Conservation (phyloP, 345 rosid species). For the Orychophragmus violaceus region DNA sequence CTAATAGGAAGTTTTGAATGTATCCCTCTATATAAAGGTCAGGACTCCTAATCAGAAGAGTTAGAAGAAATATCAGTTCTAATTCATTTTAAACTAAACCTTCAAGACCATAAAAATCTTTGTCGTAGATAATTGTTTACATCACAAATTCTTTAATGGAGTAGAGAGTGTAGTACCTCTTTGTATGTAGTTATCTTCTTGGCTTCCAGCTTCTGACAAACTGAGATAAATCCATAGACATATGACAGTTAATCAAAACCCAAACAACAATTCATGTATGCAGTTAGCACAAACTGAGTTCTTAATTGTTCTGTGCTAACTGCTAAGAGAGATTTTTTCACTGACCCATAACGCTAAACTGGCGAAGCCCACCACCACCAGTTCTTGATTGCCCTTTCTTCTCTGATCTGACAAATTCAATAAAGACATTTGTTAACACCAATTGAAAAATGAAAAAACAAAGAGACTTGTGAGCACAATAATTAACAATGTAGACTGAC, state of each 20-base stretch:
- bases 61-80: too few relatives aligned
- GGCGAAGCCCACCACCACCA: conserved; percentile 40
- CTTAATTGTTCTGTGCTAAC: background rate
- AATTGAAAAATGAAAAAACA: background rate
- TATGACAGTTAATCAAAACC: background rate
- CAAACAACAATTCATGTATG: background rate
- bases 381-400: conserved; percentile 38
- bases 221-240: conserved; percentile 17
- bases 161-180: conserved; percentile 30
- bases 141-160: background rate
- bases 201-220: conserved; percentile 45
- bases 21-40: background rate
- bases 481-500: conserved; percentile 3
- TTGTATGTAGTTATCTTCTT: conserved; percentile 41
- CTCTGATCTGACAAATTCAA: background rate
- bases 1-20: background rate
- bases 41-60: background rate
- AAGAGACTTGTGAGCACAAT: background rate
- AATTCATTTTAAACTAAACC: background rate
- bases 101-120: background rate
- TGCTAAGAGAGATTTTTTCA: background rate
- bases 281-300: background rate
- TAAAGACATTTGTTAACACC: too few relatives aligned
- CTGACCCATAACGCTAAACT: conserved; percentile 41
- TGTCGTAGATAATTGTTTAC: too few relatives aligned